Percentiles rank a stretch among this genome's conserved stretches.
Conservation (phyloP, 129 eudicot genomes). For the Saposhnikovia divaricata region DNA sequence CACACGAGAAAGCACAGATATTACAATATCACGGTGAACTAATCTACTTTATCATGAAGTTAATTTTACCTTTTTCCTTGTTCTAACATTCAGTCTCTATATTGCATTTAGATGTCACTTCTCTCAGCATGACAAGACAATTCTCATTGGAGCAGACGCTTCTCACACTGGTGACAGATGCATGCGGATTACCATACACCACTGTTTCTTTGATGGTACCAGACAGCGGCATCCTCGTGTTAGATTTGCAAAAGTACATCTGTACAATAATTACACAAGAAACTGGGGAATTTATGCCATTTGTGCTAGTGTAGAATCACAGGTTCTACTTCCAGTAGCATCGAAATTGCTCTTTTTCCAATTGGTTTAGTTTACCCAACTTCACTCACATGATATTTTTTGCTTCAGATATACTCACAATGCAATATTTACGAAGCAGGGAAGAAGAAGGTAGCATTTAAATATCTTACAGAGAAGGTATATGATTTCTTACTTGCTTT, state of each 20-base stretch:
- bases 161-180: constrained; percentile 74
- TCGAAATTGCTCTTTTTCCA: not conserved
- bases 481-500: not conserved
- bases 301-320: constrained; percentile 95
- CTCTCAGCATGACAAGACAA: constrained; percentile 69
- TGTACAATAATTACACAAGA: constrained; percentile 90
- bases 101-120: constrained; percentile 67
- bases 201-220: constrained; percentile 89
- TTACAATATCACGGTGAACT: constrained; percentile 76
- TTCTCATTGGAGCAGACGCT: constrained; percentile 82
- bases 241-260: constrained; percentile 82
- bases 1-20: constrained; percentile 71
- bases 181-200: constrained; percentile 77
- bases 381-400: not conserved
- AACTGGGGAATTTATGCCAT: constrained; percentile 91
- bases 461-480: constrained; percentile 82
- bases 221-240: constrained; percentile 93
- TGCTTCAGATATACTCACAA: constrained; percentile 63
- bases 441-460: constrained; percentile 68
- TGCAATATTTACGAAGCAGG: constrained; percentile 96
- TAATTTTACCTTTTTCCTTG: not conserved
- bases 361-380: not conserved
- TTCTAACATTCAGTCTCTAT: not conserved
- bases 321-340: constrained; percentile 7
- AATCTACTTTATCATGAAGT: not conserved